A percentile compares a stretch with the other conserved stretches of the same genome.
Evolutionary conservation across 169 alveolate genomes (phyloP).

Genomic region (Plasmodium reichenowi): DNA sequence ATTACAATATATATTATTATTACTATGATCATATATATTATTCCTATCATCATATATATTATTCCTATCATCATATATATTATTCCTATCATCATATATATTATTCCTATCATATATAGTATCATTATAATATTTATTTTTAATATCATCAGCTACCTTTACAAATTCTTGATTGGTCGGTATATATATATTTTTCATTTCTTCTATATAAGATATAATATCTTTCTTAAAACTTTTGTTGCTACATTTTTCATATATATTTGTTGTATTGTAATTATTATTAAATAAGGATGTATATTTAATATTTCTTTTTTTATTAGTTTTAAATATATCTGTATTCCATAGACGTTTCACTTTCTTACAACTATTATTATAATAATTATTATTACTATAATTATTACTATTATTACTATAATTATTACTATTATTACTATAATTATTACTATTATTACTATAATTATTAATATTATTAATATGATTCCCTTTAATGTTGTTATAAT

Average conservation of each 20-base stretch:
- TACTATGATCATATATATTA: not conserved
- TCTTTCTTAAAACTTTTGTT: not conserved
- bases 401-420: too few relatives aligned
- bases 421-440: too few relatives aligned
- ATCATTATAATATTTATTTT: not conserved
- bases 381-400: too few relatives aligned
- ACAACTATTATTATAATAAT: not conserved
- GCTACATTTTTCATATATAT: not conserved
- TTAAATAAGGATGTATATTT: not conserved
- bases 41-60: not conserved
- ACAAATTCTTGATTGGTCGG: not conserved
- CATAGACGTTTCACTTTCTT: not conserved
- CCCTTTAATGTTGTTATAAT: too few relatives aligned
- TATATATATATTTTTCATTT: conserved; percentile 10
- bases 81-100: not conserved
- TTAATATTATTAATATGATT: too few relatives aligned
- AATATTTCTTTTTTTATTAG: not conserved
- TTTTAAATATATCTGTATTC: not conserved
- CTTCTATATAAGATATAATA: not conserved
- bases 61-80: not conserved
- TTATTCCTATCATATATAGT: not conserved
- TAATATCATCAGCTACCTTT: not conserved
- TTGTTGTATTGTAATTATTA: not conserved
- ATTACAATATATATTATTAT: not conserved
- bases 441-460: too few relatives aligned